Evolutionary conservation across 1,284 basidiomycete genomes (phyloP).

Genomic region (Cerioporus squamosus): DNA sequence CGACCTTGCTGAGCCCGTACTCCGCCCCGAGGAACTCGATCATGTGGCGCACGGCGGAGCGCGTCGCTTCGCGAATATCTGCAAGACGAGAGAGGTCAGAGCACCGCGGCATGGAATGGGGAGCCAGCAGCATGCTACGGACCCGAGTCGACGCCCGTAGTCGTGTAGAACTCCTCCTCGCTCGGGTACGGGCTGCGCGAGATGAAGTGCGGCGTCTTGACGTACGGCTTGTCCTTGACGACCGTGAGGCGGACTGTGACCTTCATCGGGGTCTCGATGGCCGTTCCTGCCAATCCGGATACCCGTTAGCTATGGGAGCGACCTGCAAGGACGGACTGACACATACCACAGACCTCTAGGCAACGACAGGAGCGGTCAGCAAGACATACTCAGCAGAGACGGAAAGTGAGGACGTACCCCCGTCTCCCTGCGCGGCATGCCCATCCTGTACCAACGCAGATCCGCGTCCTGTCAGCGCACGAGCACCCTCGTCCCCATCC

Average conservation of each 20-base stretch:
- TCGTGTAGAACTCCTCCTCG: constrained; percentile 55
- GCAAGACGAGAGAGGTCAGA: too few relatives aligned
- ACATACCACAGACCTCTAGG: constrained; percentile 56
- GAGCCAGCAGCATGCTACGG: constrained; percentile 9
- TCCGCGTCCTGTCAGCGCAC: not conserved
- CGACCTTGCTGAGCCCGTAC: constrained; percentile 44
- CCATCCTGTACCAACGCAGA: constrained; percentile 50
- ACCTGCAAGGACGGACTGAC: not conserved
- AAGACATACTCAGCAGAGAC: not conserved
- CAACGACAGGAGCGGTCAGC: too few relatives aligned
- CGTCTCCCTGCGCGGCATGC: constrained; percentile 68
- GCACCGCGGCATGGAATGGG: too few relatives aligned
- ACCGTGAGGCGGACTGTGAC: constrained; percentile 59
- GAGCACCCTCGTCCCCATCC: too few relatives aligned
- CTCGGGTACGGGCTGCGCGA: constrained; percentile 30
- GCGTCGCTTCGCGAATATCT: constrained; percentile 59
- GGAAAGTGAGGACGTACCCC: constrained; percentile 44
- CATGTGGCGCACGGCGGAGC: constrained; percentile 60
- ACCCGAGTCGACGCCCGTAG: constrained; percentile 58
- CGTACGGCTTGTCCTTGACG: constrained; percentile 57
- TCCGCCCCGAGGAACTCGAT: constrained; percentile 52
- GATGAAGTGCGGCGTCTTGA: constrained; percentile 60
- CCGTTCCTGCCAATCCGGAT: constrained; percentile 46
- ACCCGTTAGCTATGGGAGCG: not conserved
- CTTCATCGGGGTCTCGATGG: constrained; percentile 65